A percentile compares a stretch with the other conserved stretches of the same genome.
Evolutionary conservation across 1,284 basidiomycete genomes (phyloP).

Genomic region (Leccinum pseudoinsigne): DNA sequence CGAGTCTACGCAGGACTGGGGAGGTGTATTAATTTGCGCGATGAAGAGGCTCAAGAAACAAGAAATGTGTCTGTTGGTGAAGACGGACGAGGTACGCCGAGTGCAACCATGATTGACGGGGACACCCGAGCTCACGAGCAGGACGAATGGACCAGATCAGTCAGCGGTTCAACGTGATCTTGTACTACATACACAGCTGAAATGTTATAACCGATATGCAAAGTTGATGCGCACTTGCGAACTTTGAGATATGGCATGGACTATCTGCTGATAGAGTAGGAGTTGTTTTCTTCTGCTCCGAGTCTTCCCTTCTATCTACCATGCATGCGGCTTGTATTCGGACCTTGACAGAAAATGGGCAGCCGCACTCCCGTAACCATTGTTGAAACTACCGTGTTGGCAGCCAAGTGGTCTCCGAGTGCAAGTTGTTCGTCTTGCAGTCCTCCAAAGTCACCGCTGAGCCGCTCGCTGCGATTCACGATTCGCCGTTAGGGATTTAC

Average conservation of each 20-base stretch:
- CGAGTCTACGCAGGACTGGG: constrained; percentile 41
- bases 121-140: background rate
- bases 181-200: constrained; percentile 18
- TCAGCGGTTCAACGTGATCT: constrained; percentile 57
- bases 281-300: background rate
- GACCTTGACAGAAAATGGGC: background rate
- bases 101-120: background rate
- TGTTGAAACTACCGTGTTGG: background rate
- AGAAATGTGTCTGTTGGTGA: constrained; percentile 56
- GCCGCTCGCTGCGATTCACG: too few relatives aligned
- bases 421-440: background rate
- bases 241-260: background rate
- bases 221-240: background rate
- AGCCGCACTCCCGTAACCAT: background rate
- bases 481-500: too few relatives aligned
- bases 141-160: constrained; percentile 49
- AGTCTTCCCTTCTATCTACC: background rate
- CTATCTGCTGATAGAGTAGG: background rate
- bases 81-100: too few relatives aligned
- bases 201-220: background rate
- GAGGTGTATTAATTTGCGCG: constrained; percentile 35
- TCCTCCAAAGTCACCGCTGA: too few relatives aligned
- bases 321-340: background rate
- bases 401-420: background rate
- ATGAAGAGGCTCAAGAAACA: constrained; percentile 51